phyloP scores from a whole-genome alignment of 768 basidiomycete genomes.

The Boletus rubroflammeus region DNA sequence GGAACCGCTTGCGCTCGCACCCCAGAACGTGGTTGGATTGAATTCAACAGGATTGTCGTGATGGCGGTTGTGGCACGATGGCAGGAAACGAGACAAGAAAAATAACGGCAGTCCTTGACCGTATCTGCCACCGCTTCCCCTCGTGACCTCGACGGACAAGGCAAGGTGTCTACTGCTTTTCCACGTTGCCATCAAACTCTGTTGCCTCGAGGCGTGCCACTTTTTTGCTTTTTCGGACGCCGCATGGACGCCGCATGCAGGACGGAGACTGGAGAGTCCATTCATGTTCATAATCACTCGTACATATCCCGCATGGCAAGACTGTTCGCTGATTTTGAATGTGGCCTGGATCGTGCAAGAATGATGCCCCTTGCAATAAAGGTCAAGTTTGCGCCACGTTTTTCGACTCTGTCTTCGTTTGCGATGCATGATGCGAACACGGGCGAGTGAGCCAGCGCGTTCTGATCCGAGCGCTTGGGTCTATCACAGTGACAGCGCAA shows the following conservation, averaged over 20 bases:
- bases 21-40: constrained; percentile 27
- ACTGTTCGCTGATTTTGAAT: constrained; percentile 21
- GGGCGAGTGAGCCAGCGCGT: constrained; percentile 8
- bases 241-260: constrained; percentile 18
- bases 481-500: background rate
- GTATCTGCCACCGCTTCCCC: constrained; percentile 9
- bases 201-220: constrained; percentile 26
- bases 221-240: constrained; percentile 6
- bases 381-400: background rate
- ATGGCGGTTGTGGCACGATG: background rate
- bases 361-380: background rate
- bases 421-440: background rate
- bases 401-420: background rate
- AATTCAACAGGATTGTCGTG: constrained; percentile 5
- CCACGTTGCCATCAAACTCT: constrained; percentile 26
- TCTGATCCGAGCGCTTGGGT: background rate
- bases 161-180: background rate
- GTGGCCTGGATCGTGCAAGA: background rate
- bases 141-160: constrained; percentile 13
- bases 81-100: background rate
- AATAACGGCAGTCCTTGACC: constrained; percentile 7
- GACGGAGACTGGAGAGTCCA: background rate
- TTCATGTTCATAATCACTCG: background rate
- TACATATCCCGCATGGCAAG: background rate
- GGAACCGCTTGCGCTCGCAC: constrained; percentile 22